Evolutionary conservation across 225 moss, liverwort and hornwort species (phyloP).

Genomic region (Marchantia paleacea): DNA sequence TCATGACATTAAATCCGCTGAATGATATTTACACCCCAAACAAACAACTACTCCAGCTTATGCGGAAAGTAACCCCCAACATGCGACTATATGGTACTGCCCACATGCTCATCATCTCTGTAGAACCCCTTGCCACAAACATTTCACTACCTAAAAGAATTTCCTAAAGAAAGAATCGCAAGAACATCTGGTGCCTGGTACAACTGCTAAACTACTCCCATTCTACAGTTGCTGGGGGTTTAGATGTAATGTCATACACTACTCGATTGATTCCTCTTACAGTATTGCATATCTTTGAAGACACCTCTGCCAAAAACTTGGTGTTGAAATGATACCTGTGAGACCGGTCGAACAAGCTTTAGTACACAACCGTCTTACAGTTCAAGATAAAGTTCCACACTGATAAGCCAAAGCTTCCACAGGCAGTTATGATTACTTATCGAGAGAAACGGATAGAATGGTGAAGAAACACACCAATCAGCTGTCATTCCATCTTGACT

Average conservation of each 20-base stretch:
- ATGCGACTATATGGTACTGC: not conserved
- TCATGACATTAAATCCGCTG: not conserved
- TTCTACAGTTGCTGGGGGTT: conserved; percentile 80
- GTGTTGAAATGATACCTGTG: conserved; percentile 79
- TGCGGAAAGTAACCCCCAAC: not conserved
- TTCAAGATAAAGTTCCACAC: not conserved
- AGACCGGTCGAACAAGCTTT: not conserved
- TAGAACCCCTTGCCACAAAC: too few relatives aligned
- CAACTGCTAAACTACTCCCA: conserved; percentile 53
- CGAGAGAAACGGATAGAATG: not conserved
- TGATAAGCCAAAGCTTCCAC: not conserved
- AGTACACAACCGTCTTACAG: not conserved
- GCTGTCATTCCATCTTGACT: conserved; percentile 97
- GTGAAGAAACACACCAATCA: conserved; percentile 54
- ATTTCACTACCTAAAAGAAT: too few relatives aligned
- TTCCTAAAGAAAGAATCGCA: not conserved
- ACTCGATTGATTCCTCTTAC: conserved; percentile 83
- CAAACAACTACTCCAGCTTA: not conserved
- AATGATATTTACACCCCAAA: not conserved
- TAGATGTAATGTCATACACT: conserved; percentile 86
- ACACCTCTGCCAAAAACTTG: conserved; percentile 71
- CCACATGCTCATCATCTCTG: too few relatives aligned
- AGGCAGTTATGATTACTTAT: not conserved
- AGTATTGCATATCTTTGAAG: conserved; percentile 78
- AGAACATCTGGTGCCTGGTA: not conserved